phyloP scores from a whole-genome alignment of 1,284 basidiomycete species.

The Moesziomyces sp. region DNA sequence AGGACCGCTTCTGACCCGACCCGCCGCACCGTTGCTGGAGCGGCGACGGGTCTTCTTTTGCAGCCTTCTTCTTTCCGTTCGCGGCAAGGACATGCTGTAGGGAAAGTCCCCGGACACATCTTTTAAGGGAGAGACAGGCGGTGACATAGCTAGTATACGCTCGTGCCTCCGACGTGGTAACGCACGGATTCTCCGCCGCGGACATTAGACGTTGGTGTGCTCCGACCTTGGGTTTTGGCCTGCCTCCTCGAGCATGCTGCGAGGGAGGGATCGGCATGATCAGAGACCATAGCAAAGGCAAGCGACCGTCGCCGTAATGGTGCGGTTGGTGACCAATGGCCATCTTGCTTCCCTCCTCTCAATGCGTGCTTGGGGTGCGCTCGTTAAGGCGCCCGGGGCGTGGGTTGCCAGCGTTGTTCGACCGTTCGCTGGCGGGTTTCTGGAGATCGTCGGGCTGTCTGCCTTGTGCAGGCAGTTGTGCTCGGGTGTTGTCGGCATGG shows the following conservation, averaged over 20 bases:
- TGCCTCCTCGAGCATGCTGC: not conserved
- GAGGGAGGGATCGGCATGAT: constrained; percentile 6
- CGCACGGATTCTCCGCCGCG: constrained; percentile 22
- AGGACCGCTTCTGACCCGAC: constrained; percentile 43
- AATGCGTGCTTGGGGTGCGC: not conserved
- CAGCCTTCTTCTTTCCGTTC: constrained; percentile 32
- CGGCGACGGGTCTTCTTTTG: constrained; percentile 19
- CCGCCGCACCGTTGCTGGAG: not conserved
- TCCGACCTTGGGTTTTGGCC: not conserved
- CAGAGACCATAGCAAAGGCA: constrained; percentile 48
- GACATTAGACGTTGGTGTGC: constrained; percentile 1
- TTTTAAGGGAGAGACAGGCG: constrained; percentile 11
- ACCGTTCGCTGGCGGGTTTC: constrained; percentile 10
- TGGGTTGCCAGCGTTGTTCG: constrained; percentile 11
- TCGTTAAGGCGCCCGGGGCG: constrained; percentile 2
- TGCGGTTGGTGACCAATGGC: constrained; percentile 26
- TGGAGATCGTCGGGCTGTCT: constrained; percentile 22
- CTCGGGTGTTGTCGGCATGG: constrained; percentile 22
- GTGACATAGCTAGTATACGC: constrained; percentile 24
- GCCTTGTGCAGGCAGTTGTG: not conserved
- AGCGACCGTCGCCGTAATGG: constrained; percentile 53
- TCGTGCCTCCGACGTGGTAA: constrained; percentile 19
- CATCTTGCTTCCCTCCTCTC: constrained; percentile 19
- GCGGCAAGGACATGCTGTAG: constrained; percentile 48
- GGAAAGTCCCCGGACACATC: constrained; percentile 60